These are phyloP conservation scores for Aethionema arabicum DNA, from an alignment of 345 rosid genomes.

Conservation along the genomic window DNA sequence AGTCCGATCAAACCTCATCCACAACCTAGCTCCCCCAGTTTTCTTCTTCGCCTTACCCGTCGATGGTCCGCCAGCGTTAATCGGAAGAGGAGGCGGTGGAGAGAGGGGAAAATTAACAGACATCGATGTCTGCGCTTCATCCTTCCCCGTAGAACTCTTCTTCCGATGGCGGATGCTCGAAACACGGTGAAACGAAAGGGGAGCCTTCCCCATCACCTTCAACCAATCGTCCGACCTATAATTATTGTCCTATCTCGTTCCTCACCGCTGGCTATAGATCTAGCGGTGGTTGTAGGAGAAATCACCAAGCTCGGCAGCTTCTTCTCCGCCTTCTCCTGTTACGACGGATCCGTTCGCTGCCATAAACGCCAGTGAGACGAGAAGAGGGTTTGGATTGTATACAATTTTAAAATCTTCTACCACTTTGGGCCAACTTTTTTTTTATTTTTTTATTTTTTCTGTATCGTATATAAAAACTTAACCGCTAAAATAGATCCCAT, in stretches of 20 bases:
- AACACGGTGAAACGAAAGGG: conserved; percentile 48
- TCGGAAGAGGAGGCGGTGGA: conserved; percentile 27
- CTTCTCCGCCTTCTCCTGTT: conserved; percentile 16
- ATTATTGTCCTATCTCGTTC: not conserved
- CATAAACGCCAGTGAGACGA: conserved; percentile 27
- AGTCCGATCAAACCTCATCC: conserved; percentile 86
- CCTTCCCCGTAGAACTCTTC: conserved; percentile 34
- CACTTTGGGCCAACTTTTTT: no score
- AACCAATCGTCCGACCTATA: not conserved
- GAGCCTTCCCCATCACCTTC: conserved; percentile 48
- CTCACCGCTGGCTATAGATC: not conserved
- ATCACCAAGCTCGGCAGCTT: conserved; percentile 13
- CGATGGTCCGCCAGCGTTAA: conserved; percentile 27
- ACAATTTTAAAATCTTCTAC: no score
- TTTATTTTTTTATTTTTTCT: no score
- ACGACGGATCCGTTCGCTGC: conserved; percentile 16
- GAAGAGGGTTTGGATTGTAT: conserved; percentile 23
- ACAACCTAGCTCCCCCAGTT: conserved; percentile 79
- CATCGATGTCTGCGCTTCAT: conserved; percentile 18
- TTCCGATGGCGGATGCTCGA: conserved; percentile 47
- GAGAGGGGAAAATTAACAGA: conserved; percentile 27
- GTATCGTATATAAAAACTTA: no score
- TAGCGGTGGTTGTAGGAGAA: conserved; percentile 15
- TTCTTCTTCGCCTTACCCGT: conserved; percentile 76
- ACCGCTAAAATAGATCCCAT: no score